Conservation (phyloP, 805 yeast species). For the Cyberlindnera petersonii region DNA sequence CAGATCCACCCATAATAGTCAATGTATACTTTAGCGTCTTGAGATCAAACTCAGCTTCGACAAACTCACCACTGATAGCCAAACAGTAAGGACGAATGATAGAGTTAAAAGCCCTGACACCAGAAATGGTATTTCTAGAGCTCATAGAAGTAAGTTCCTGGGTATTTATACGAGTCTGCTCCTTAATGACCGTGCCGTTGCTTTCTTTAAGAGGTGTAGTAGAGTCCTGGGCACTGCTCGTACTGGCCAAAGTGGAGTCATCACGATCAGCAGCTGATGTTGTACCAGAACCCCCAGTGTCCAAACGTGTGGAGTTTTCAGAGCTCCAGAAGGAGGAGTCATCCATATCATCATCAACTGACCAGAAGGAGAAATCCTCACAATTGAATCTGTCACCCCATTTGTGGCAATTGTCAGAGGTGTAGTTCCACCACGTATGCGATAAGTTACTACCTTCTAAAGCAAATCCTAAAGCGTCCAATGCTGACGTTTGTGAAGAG, state of each 20-base stretch:
- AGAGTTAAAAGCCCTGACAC: slow-evolving; percentile 73
- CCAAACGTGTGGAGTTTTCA: slow-evolving; percentile 1
- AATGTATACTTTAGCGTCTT: slow-evolving; percentile 43
- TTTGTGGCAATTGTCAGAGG: slow-evolving; percentile 64
- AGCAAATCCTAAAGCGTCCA: slow-evolving; percentile 79
- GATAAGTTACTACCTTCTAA: slow-evolving; percentile 69
- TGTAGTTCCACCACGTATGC: slow-evolving; percentile 85
- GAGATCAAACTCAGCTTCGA: slow-evolving; percentile 56
- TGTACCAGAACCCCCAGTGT: not conserved
- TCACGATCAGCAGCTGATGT: slow-evolving; percentile 1
- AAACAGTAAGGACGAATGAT: slow-evolving; percentile 74
- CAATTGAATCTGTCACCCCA: slow-evolving; percentile 94
- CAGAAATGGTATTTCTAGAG: slow-evolving; percentile 29
- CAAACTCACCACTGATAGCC: slow-evolving; percentile 56
- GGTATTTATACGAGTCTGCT: not conserved
- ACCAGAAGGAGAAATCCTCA: slow-evolving; percentile 89
- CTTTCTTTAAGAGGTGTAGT: slow-evolving; percentile 27
- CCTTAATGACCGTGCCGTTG: not conserved
- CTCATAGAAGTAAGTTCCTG: not conserved
- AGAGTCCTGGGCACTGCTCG: slow-evolving; percentile 1
- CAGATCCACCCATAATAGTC: slow-evolving; percentile 35
- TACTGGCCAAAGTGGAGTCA: slow-evolving; percentile 4
- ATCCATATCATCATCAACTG: slow-evolving; percentile 49
- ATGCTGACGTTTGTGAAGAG: slow-evolving; percentile 70
- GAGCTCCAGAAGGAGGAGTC: slow-evolving; percentile 10